A percentile compares a stretch with the other conserved stretches of the same genome.
Evolutionary conservation across 192 early-diverging fungal species (phyloP).

Genomic region (Fimicolochytrium jonesii): DNA sequence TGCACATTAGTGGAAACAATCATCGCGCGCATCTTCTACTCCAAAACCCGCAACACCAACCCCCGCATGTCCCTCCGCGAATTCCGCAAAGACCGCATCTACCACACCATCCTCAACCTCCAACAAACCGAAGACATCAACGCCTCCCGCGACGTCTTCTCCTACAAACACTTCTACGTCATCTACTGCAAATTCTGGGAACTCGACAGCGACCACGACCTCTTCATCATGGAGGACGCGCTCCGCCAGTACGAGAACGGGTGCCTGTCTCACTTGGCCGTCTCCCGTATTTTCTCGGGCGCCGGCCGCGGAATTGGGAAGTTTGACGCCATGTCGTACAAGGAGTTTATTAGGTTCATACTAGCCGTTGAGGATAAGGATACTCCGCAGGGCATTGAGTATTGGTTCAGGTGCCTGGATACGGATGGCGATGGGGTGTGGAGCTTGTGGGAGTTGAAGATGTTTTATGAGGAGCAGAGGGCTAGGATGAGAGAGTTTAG

Average conservation of each 20-base stretch:
- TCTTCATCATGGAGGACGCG: conserved; percentile 65
- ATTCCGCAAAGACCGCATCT: conserved; percentile 64
- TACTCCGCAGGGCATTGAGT: conserved; percentile 57
- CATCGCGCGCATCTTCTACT: conserved; percentile 81
- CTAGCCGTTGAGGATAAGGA: conserved; percentile 79
- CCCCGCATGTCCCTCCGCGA: conserved; percentile 74
- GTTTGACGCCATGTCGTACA: conserved; percentile 59
- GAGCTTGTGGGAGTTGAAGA: conserved; percentile 76
- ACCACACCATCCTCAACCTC: conserved; percentile 57
- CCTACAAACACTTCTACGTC: conserved; percentile 97
- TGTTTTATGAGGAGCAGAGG: conserved; percentile 83
- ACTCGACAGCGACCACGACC: conserved; percentile 84
- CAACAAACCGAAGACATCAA: conserved; percentile 73
- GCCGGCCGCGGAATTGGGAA: conserved; percentile 31
- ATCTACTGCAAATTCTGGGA: conserved; percentile 97
- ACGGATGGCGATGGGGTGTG: conserved; percentile 84
- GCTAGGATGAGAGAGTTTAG: conserved; percentile 51
- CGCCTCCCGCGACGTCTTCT: conserved; percentile 79
- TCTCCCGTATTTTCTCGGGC: conserved; percentile 69
- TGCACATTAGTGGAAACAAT: conserved; percentile 73
- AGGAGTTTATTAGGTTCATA: conserved; percentile 84
- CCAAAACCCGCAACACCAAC: conserved; percentile 56
- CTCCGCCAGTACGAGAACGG: conserved; percentile 69
- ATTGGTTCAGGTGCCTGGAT: conserved; percentile 95
- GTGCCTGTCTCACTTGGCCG: conserved; percentile 63